These are phyloP conservation scores for Aspergillus jensenii DNA, from an alignment of 2,329 filamentous ascomycete genomes.

Conservation along the genomic window DNA sequence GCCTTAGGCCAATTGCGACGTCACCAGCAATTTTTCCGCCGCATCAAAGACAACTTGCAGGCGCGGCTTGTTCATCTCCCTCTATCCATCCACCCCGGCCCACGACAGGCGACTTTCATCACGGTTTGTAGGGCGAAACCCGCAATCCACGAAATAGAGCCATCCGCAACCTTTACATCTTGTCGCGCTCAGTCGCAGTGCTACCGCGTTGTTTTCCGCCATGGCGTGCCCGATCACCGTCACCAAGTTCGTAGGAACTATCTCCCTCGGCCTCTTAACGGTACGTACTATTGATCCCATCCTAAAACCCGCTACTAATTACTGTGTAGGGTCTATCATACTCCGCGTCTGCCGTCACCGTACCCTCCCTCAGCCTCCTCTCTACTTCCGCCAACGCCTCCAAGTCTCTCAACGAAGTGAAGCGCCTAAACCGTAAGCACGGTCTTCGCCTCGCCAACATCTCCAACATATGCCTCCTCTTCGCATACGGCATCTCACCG, in stretches of 20 bases:
- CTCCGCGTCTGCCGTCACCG: conserved; percentile 72
- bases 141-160: neutral
- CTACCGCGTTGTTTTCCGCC: conserved; percentile 24
- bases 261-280: conserved; percentile 83
- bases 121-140: neutral
- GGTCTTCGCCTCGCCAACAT: conserved; percentile 67
- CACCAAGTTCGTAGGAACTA: conserved; percentile 90
- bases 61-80: neutral
- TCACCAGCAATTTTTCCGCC: conserved; percentile 4
- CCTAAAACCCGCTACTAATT: neutral
- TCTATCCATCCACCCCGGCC: neutral
- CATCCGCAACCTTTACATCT: neutral
- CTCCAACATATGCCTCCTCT: conserved; percentile 68
- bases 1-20: conserved; percentile 5
- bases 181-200: neutral
- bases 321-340: conserved; percentile 80
- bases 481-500: conserved; percentile 77
- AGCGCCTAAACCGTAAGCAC: conserved; percentile 62
- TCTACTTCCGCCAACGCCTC: conserved; percentile 71
- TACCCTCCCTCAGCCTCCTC: conserved; percentile 78
- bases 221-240: conserved; percentile 72
- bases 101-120: neutral
- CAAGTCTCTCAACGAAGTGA: conserved; percentile 69
- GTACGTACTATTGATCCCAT: conserved; percentile 55
- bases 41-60: neutral